Evolutionary conservation across 1,139 yeast genomes (phyloP), one percentile per base, ranked within the genome.

Genomic region (Oligophagozyma castellii): DNA sequence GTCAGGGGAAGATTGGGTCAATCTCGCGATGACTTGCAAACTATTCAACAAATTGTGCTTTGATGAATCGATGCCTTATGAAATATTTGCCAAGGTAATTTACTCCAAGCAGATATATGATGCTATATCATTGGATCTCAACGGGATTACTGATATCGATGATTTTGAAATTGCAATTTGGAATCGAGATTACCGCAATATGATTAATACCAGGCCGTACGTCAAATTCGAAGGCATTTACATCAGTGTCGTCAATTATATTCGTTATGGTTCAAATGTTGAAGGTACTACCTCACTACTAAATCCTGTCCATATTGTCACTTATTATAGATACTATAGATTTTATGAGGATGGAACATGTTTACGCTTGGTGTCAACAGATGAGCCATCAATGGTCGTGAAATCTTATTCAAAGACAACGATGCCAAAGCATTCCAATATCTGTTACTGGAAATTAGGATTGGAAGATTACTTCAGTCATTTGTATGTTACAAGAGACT

Each of bases 301-400:
- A 24, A 70, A 72, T 35, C 95, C 95, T 0, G 69, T 80, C 12
- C 70, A 80, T 43, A 71, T 84, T 49, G 79, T 86, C 28, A 81
- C 95, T 0, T 89, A 86, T 48, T 89, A 81, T 51, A 61, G 98
- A 35, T 89, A 83, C 50, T 53, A 78, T 22, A 60, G 95, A 33
- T 84, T 89, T 46, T 80, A 67, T 46, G 75, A 76, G 0, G 79
- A 80, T 44, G 96, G 96, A 0, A 60, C 67, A 0, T 78, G 83
- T 35, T 53, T 76, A 22, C 70, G 77, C 46, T 63, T 76, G 14
- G 60, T 79, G 12, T 67, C 89, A 0, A 65, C 74, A 3, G 59
- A 71, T 32, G 83, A 77, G 37, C 94, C 94, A 0, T 46, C 52
- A 2, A 48, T 56, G 27, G 73, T 80, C 4, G 73, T 80, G 0